These are phyloP conservation scores for Groenewaldozyma tartarivorans DNA, from an alignment of 805 yeast species.

Conservation along the genomic window DNA sequence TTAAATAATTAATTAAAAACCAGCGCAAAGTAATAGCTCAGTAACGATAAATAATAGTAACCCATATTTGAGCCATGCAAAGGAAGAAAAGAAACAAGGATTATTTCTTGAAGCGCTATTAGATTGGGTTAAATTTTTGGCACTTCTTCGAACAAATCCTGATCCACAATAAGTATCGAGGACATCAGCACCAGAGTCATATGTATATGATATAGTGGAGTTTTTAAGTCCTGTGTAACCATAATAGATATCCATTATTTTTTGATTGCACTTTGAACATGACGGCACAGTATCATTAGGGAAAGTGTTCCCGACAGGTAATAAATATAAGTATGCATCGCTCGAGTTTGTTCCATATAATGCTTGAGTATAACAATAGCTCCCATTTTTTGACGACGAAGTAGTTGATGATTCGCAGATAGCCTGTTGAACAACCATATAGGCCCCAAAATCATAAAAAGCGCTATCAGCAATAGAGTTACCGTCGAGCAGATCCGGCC, in stretches of 20 bases:
- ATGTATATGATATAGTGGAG: conserved; percentile 20
- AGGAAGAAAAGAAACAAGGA: too few relatives aligned
- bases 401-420: conserved; percentile 18
- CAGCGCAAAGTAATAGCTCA: background rate
- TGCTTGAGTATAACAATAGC: conserved; percentile 24
- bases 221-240: conserved; percentile 16
- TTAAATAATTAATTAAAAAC: too few relatives aligned
- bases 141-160: conserved; percentile 6
- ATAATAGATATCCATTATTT: conserved; percentile 20
- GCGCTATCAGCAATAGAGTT: conserved; percentile 24
- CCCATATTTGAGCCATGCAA: background rate
- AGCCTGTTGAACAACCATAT: conserved; percentile 19
- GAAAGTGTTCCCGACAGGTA: conserved; percentile 22
- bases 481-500: conserved; percentile 16
- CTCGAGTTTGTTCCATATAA: conserved; percentile 14
- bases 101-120: too few relatives aligned
- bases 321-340: conserved; percentile 23
- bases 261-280: conserved; percentile 20
- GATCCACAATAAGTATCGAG: conserved; percentile 15
- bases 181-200: conserved; percentile 21
- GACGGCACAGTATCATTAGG: conserved; percentile 17
- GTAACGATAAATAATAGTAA: conserved; percentile 1
- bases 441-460: conserved; percentile 21
- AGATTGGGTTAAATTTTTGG: too few relatives aligned
- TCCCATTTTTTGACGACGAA: conserved; percentile 2